Conservation (phyloP, 768 basidiomycete species). For the Boletus edulis region DNA sequence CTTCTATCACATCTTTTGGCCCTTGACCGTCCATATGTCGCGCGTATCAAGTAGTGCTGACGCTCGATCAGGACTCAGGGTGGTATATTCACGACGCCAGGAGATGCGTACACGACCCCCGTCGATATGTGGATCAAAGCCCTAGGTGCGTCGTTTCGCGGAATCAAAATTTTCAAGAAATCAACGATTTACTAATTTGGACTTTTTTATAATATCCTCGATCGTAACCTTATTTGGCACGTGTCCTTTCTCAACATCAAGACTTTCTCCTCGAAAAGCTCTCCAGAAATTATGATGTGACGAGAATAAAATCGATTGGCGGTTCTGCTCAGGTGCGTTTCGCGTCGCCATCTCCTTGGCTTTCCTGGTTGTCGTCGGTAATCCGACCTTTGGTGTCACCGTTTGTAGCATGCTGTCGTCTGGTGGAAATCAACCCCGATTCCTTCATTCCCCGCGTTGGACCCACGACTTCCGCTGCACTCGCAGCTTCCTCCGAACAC, state of each 20-base stretch:
- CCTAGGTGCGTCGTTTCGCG: conserved; percentile 56
- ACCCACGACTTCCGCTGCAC: conserved; percentile 67
- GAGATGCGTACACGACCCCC: conserved; percentile 84
- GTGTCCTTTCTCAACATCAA: conserved; percentile 32
- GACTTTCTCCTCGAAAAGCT: conserved; percentile 78
- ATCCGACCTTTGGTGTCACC: conserved; percentile 1
- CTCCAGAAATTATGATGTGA: conserved; percentile 63
- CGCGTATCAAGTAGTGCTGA: conserved; percentile 17
- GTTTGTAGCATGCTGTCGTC: conserved; percentile 61
- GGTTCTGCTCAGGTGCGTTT: conserved; percentile 72
- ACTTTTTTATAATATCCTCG: conserved; percentile 29
- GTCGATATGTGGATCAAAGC: conserved; percentile 91
- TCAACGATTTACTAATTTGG: conserved; percentile 36
- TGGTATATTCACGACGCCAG: conserved; percentile 83
- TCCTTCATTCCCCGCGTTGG: conserved; percentile 68
- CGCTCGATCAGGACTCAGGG: conserved; percentile 64
- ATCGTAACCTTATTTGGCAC: conserved; percentile 32
- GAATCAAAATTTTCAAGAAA: conserved; percentile 58
- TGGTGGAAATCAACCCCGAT: conserved; percentile 86
- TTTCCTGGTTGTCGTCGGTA: not conserved
- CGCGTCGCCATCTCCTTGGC: not conserved
- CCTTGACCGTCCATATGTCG: conserved; percentile 7
- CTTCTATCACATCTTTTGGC: not conserved
- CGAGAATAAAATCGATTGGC: conserved; percentile 70
- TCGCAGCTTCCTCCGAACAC: conserved; percentile 64